These are phyloP conservation scores for Stylonectria norvegica DNA, from an alignment of 2,329 filamentous ascomycete species.

Conservation along the genomic window DNA sequence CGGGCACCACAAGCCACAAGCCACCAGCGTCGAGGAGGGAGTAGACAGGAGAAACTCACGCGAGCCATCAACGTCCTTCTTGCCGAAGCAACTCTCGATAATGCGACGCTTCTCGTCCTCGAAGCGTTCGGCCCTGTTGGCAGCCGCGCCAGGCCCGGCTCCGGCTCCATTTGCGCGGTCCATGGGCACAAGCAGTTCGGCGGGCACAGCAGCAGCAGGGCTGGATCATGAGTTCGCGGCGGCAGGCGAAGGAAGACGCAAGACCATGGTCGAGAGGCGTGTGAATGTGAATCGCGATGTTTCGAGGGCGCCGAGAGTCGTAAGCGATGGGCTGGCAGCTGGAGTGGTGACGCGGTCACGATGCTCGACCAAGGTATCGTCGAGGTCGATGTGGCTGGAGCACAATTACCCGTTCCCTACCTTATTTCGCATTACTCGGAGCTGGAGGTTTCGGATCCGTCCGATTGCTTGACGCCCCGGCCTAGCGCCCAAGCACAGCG, in stretches of 20 bases:
- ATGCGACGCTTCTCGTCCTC: constrained; percentile 96
- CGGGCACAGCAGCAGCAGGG: not conserved
- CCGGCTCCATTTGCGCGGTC: constrained; percentile 39
- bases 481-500: no score
- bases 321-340: constrained; percentile 1
- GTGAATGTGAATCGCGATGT: no score
- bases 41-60: constrained; percentile 61
- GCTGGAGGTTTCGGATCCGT: constrained; percentile 16
- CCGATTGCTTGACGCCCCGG: no score
- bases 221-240: constrained; percentile 21
- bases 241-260: constrained; percentile 17
- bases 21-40: no score
- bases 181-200: constrained; percentile 27
- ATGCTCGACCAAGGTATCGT: constrained; percentile 24
- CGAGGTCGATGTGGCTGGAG: constrained; percentile 24
- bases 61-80: constrained; percentile 81
- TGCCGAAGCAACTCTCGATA: constrained; percentile 89
- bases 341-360: constrained; percentile 8
- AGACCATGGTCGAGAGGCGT: constrained; percentile 31
- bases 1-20: no score
- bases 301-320: no score
- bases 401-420: constrained; percentile 18
- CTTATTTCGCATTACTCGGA: no score
- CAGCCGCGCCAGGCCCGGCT: constrained; percentile 31
- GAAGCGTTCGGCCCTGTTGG: constrained; percentile 70